Evolutionary conservation across 108 stramenopile genomes (phyloP).

Genomic region (Nannochloropsis gaditana): DNA sequence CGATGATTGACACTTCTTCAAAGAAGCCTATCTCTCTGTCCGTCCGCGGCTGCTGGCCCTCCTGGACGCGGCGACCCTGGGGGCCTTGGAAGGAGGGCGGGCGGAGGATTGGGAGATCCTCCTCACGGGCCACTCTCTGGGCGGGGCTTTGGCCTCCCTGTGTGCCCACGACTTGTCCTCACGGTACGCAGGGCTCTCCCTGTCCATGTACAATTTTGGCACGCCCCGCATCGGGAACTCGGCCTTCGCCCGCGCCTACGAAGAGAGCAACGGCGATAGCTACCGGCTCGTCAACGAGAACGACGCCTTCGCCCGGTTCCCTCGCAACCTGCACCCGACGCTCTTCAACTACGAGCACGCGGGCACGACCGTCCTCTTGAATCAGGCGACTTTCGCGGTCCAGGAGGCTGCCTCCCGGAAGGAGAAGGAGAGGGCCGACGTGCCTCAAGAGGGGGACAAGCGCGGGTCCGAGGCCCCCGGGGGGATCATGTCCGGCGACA

Average conservation of each 20-base stretch:
- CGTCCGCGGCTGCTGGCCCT: not conserved
- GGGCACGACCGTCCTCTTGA: not conserved
- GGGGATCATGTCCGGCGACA: not conserved
- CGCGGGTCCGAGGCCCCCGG: not conserved
- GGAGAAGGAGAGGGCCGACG: not conserved
- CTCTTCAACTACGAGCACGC: not conserved
- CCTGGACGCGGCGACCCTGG: not conserved
- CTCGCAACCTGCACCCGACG: not conserved
- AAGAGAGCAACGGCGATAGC: not conserved
- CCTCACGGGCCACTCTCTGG: conserved; percentile 19
- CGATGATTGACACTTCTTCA: too few species aligned
- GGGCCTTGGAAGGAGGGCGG: not conserved
- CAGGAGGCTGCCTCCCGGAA: not conserved
- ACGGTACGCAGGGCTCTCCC: not conserved
- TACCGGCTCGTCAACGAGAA: conserved; percentile 2
- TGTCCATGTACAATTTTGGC: conserved; percentile 22
- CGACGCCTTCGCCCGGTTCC: conserved; percentile 4
- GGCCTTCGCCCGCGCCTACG: not conserved
- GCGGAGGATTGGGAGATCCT: conserved; percentile 3
- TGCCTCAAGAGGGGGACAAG: not conserved
- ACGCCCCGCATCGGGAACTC: conserved; percentile 6
- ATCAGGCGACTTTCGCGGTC: not conserved
- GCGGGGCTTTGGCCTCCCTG: conserved; percentile 10
- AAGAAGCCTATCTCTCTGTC: conserved; percentile 10
- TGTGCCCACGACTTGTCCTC: conserved; percentile 15